Evolutionary conservation across 2,329 filamentous ascomycete genomes (phyloP).

Genomic region (Diplodia scrobiculata): DNA sequence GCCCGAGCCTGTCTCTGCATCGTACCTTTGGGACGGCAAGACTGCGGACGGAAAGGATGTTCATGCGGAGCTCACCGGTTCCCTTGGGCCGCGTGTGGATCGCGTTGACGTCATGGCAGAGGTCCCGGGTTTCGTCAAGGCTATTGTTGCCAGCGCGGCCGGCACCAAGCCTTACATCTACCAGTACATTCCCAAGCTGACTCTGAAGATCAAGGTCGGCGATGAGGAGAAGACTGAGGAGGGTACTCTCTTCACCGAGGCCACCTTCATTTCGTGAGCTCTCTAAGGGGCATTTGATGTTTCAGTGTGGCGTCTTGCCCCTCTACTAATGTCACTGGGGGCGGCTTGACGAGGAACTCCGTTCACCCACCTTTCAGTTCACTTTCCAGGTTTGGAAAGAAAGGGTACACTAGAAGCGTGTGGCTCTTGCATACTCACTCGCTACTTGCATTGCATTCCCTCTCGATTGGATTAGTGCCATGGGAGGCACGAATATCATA

Average conservation of each 20-base stretch:
- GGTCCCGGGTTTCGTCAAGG: conserved; percentile 93
- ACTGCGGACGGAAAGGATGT: conserved; percentile 74
- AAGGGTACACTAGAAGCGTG: conserved; percentile 17
- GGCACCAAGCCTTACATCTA: conserved; percentile 98
- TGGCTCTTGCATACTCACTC: conserved; percentile 21
- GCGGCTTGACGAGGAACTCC: conserved; percentile 8
- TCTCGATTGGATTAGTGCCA: conserved; percentile 12
- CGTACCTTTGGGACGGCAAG: conserved; percentile 76
- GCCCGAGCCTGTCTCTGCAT: conserved; percentile 78
- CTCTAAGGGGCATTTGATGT: neutral
- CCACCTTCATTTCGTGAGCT: conserved; percentile 80
- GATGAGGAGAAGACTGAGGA: conserved; percentile 77
- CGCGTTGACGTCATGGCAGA: conserved; percentile 95
- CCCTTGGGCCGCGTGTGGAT: conserved; percentile 71
- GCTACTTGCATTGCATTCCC: conserved; percentile 14
- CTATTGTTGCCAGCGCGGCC: conserved; percentile 81
- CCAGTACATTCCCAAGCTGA: conserved; percentile 76
- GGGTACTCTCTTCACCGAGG: conserved; percentile 80
- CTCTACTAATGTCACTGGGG: conserved; percentile 22
- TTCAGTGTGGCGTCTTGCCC: conserved; percentile 1
- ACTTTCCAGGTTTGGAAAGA: conserved; percentile 8
- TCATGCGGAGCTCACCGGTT: conserved; percentile 68
- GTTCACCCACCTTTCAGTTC: conserved; percentile 13
- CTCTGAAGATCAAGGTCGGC: conserved; percentile 81
- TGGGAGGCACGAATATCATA: conserved; percentile 12